A percentile compares a stretch with the other conserved stretches of the same genome.
phyloP scores from a whole-genome alignment of 2,329 filamentous ascomycete genomes.

The Fusarium pilosicola region DNA sequence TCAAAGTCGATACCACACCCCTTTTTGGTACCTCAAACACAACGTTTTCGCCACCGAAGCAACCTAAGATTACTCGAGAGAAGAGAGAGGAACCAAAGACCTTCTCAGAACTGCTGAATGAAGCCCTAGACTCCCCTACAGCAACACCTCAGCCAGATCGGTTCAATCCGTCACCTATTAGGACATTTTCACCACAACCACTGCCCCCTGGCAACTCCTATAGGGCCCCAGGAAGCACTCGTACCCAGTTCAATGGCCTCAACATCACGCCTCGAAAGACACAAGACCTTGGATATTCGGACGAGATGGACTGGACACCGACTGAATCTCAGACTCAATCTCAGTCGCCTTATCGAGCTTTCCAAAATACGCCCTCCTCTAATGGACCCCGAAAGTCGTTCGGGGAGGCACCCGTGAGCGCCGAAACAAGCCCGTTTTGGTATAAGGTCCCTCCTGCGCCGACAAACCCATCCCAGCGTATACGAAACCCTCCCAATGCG shows the following conservation, averaged over 20 bases:
- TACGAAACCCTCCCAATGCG: conserved; percentile 69
- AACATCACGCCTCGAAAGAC: conserved; percentile 28
- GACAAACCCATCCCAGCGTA: conserved; percentile 69
- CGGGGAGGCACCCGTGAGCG: conserved; percentile 56
- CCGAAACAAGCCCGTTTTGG: conserved; percentile 68
- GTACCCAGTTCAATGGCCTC: conserved; percentile 20
- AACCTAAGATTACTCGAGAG: conserved; percentile 29
- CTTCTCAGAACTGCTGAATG: conserved; percentile 54
- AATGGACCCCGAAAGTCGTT: conserved; percentile 56
- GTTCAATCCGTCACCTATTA: conserved; percentile 27
- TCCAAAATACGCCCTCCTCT: conserved; percentile 57
- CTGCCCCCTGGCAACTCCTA: conserved; percentile 29
- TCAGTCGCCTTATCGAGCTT: conserved; percentile 58
- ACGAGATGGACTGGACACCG: conserved; percentile 81
- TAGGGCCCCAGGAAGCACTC: conserved; percentile 11
- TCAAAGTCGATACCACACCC: conserved; percentile 67
- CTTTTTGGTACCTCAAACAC: conserved; percentile 55
- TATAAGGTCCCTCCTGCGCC: conserved; percentile 77
- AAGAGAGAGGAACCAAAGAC: conserved; percentile 51
- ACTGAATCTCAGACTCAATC: conserved; percentile 58
- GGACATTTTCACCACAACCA: conserved; percentile 26
- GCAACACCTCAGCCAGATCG: conserved; percentile 17
- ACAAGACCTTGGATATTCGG: conserved; percentile 52
- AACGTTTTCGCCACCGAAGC: conserved; percentile 41
- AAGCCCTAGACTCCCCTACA: conserved; percentile 46